phyloP scores from a whole-genome alignment of 208 protist genomes.

The Acanthamoeba polyphaga region DNA sequence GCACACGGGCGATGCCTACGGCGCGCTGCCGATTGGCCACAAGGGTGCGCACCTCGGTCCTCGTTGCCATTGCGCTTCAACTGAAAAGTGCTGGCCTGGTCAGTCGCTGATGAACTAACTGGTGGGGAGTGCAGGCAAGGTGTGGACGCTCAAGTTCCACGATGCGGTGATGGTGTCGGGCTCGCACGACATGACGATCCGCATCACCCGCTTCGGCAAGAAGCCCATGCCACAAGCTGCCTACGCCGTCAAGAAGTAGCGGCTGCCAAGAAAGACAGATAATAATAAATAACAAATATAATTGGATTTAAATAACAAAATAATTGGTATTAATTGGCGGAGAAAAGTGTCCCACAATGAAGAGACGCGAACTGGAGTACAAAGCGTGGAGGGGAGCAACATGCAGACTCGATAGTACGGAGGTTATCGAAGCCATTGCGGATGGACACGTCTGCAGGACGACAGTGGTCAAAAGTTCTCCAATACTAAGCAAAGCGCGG shows the following conservation, averaged over 20 bases:
- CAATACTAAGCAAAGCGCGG: background rate
- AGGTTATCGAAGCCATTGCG: conserved; percentile 48
- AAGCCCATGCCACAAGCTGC: background rate
- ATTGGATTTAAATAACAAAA: background rate
- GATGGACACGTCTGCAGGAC: conserved; percentile 17
- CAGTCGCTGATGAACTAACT: background rate
- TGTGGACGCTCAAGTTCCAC: conserved; percentile 57
- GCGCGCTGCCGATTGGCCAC: conserved; percentile 30
- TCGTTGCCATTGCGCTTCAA: background rate
- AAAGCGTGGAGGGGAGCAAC: background rate
- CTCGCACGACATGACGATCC: conserved; percentile 62
- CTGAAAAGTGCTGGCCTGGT: background rate
- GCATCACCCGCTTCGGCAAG: conserved; percentile 41
- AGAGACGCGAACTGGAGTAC: background rate
- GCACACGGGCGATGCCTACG: background rate
- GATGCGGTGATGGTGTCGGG: conserved; percentile 36
- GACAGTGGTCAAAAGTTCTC: conserved; percentile 45
- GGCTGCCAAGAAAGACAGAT: background rate
- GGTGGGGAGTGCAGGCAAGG: background rate
- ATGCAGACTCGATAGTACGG: background rate
- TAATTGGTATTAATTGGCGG: too few species aligned
- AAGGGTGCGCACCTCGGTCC: conserved; percentile 7
- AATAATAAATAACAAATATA: background rate
- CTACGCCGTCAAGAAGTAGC: background rate
- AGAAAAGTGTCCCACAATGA: background rate